These are phyloP conservation scores for Naganishia albida DNA, from an alignment of 1,284 basidiomycete species.

Conservation along the genomic window DNA sequence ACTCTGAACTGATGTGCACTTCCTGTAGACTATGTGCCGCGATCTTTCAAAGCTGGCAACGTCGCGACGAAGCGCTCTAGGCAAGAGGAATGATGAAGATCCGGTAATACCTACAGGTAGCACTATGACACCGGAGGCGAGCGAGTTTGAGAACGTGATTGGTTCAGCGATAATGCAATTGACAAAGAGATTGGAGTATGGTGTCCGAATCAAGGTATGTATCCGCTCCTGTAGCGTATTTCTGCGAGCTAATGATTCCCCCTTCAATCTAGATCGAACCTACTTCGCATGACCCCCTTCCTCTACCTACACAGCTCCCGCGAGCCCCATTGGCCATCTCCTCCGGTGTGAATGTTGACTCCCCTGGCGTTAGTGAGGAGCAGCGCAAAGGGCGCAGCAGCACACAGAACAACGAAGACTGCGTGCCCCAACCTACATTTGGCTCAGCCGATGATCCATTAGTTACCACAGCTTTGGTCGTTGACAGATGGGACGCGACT, in stretches of 20 bases:
- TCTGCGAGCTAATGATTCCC: neutral
- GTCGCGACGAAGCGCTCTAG: neutral
- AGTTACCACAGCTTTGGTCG: neutral
- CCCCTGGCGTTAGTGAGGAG: no score
- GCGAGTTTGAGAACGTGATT: slow-evolving; percentile 19
- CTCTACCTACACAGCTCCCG: neutral
- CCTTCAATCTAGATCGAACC: neutral
- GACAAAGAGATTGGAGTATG: neutral
- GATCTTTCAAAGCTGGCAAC: slow-evolving; percentile 4
- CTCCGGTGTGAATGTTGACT: neutral
- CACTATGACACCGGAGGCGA: neutral
- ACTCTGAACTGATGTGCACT: neutral
- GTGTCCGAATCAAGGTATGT: slow-evolving; percentile 14
- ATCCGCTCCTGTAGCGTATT: neutral
- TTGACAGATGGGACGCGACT: neutral
- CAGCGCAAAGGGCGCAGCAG: no score
- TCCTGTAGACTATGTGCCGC: neutral
- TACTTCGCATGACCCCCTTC: neutral
- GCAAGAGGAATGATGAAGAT: neutral
- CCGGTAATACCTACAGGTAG: neutral
- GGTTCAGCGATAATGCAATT: slow-evolving; percentile 16
- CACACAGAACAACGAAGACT: no score
- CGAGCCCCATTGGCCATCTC: neutral
- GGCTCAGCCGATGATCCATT: neutral
- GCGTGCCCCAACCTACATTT: neutral